Evolutionary conservation across 2,329 filamentous ascomycete species (phyloP).

Genomic region (Sporothrix sp.): DNA sequence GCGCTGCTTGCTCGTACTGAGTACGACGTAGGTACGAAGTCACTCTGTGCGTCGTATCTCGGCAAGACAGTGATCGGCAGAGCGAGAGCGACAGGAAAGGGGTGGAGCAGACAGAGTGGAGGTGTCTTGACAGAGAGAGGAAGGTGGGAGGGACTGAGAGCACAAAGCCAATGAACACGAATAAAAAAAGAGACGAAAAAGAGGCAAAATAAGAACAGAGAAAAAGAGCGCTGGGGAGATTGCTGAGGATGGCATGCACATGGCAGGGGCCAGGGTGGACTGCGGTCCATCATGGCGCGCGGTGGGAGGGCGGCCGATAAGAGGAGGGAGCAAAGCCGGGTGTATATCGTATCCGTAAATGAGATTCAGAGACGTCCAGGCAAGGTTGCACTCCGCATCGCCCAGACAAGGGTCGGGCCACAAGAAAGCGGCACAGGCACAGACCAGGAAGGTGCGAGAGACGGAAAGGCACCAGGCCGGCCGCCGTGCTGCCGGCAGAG

Average conservation of each 20-base stretch:
- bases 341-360: too few relatives aligned
- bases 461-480: background rate
- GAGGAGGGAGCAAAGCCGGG: too few relatives aligned
- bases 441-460: background rate
- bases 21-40: too few relatives aligned
- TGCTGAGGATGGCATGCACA: background rate
- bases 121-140: background rate
- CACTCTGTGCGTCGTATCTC: background rate
- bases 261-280: background rate
- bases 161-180: too few relatives aligned
- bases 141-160: too few relatives aligned
- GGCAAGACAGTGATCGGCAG: constrained; percentile 2
- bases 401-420: background rate
- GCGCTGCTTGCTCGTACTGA: background rate
- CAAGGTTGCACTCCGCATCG: background rate
- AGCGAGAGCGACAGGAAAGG: background rate
- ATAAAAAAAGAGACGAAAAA: background rate
- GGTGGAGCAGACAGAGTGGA: background rate
- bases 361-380: too few relatives aligned
- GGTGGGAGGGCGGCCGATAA: background rate
- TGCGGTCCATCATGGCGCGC: too few relatives aligned
- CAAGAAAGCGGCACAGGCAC: background rate
- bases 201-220: background rate
- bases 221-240: too few relatives aligned
- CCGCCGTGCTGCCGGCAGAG: too few relatives aligned